Evolutionary conservation across 139 green algal species (phyloP).

Genomic region (Volvox reticuliferus): DNA sequence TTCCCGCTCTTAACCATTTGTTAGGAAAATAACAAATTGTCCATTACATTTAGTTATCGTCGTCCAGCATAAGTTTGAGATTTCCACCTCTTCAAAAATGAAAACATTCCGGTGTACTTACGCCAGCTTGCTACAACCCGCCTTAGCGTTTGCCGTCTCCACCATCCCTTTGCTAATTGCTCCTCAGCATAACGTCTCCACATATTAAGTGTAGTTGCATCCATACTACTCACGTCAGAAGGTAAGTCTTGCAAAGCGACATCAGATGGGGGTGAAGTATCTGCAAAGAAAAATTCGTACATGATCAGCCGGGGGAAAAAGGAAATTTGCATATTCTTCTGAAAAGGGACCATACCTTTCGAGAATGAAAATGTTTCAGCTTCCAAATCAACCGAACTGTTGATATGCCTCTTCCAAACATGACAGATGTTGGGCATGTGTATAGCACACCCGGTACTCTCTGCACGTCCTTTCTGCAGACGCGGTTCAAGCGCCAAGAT

Average conservation of each 20-base stretch:
- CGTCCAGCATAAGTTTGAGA: too few relatives aligned
- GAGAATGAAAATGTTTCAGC: too few relatives aligned
- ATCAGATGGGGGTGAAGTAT: neutral
- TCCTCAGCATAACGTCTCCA: neutral
- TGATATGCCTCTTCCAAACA: too few relatives aligned
- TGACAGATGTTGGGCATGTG: too few relatives aligned
- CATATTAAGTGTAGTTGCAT: neutral
- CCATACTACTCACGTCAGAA: conserved; percentile 7
- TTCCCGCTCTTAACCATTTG: too few relatives aligned
- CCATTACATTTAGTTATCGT: too few relatives aligned
- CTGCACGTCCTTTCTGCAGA: neutral
- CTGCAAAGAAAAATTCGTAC: too few relatives aligned
- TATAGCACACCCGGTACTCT: neutral
- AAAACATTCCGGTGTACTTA: neutral
- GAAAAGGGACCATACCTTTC: too few relatives aligned
- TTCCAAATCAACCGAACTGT: too few relatives aligned
- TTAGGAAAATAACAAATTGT: too few relatives aligned
- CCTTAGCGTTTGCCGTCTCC: neutral
- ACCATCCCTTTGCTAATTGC: conserved; percentile 1
- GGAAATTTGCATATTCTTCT: too few relatives aligned
- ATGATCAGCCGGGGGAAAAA: too few relatives aligned
- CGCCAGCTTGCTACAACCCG: neutral
- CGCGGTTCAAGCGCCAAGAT: neutral
- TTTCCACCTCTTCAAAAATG: neutral
- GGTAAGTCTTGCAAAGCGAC: neutral